phyloP scores from a whole-genome alignment of 257 asterid genomes.

The Solanum gracilifrons region DNA sequence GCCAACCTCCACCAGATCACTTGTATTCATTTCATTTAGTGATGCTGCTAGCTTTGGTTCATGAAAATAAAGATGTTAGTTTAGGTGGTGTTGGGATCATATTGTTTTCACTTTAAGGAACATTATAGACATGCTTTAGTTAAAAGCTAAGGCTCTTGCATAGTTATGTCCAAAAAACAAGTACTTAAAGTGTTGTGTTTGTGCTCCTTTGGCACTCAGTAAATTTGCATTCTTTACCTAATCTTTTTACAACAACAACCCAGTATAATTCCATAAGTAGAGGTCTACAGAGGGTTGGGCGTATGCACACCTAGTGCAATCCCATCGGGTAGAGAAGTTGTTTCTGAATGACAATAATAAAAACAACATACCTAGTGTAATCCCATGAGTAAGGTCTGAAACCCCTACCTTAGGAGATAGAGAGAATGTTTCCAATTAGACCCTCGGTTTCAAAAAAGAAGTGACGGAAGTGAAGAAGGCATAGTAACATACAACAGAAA shows the following conservation, averaged over 20 bases:
- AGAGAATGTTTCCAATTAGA: neutral
- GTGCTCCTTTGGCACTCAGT: neutral
- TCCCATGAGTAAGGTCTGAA: neutral
- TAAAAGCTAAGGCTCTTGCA: neutral
- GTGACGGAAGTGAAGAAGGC: neutral
- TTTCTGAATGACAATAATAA: neutral
- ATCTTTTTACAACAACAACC: neutral
- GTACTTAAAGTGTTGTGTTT: neutral
- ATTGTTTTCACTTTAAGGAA: neutral
- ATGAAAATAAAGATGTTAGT: neutral
- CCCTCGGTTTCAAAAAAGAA: neutral
- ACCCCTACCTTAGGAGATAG: neutral
- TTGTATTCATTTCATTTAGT: constrained; percentile 16
- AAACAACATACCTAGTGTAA: neutral
- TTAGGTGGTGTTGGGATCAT: neutral
- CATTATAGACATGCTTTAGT: neutral
- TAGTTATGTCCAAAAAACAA: neutral
- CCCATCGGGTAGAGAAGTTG: neutral
- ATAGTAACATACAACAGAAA: neutral
- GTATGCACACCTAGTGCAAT: neutral
- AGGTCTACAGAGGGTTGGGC: neutral
- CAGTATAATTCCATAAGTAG: neutral
- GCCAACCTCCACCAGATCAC: constrained; percentile 40
- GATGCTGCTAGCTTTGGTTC: neutral
- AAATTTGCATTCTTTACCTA: neutral